phyloP scores from a whole-genome alignment of 2,329 filamentous ascomycete genomes.

The Emmonsia crescens region DNA sequence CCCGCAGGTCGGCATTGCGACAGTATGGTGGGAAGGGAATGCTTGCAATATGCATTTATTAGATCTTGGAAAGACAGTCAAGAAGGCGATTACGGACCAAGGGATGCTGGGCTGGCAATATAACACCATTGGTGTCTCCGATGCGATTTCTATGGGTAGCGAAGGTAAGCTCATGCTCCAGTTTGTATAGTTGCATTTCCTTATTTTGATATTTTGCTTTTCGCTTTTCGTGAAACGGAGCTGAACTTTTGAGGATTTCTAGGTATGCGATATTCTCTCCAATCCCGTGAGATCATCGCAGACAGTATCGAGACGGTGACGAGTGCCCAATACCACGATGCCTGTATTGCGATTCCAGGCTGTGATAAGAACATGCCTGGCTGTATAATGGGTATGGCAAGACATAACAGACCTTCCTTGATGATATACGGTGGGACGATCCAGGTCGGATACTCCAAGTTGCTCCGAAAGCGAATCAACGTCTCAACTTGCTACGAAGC shows the following conservation, averaged over 20 bases:
- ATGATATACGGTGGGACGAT: constrained; percentile 96
- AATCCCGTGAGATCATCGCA: constrained; percentile 83
- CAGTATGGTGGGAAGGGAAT: constrained; percentile 96
- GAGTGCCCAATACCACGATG: constrained; percentile 83
- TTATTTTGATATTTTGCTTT: not conserved
- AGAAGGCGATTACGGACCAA: constrained; percentile 66
- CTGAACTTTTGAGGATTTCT: constrained; percentile 5
- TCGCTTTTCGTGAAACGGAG: not conserved
- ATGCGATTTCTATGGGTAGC: constrained; percentile 90
- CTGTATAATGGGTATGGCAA: constrained; percentile 77
- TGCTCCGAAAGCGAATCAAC: constrained; percentile 71
- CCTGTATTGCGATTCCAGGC: constrained; percentile 83
- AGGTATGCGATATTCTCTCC: constrained; percentile 91
- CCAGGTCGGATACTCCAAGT: constrained; percentile 67
- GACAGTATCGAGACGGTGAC: constrained; percentile 92
- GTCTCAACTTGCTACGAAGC: constrained; percentile 84
- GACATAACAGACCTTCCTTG: constrained; percentile 82
- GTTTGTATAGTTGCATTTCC: not conserved
- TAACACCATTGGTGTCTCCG: constrained; percentile 80
- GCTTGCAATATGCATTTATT: constrained; percentile 77
- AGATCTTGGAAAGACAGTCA: constrained; percentile 79
- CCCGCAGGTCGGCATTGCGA: constrained; percentile 81
- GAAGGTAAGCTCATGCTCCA: constrained; percentile 50
- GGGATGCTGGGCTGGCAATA: constrained; percentile 93
- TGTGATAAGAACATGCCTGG: constrained; percentile 99